These are phyloP conservation scores for Fusarium austroafricanum DNA, from an alignment of 2,329 filamentous ascomycete genomes.

Conservation along the genomic window DNA sequence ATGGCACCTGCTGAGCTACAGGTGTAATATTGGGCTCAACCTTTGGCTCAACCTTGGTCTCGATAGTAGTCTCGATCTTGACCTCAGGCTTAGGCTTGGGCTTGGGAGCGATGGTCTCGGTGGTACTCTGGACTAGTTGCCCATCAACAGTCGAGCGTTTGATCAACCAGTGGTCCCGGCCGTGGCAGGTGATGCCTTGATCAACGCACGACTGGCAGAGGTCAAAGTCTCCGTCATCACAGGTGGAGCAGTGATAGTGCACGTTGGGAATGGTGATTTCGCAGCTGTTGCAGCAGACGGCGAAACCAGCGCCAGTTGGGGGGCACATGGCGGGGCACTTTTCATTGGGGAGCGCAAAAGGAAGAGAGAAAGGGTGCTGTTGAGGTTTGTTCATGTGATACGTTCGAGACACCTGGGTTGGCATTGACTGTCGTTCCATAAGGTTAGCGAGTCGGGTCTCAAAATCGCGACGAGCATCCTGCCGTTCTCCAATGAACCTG, in stretches of 20 bases:
- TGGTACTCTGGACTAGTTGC: slow-evolving; percentile 84
- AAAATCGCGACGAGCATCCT: slow-evolving; percentile 43
- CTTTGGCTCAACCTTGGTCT: slow-evolving; percentile 34
- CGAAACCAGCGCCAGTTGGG: slow-evolving; percentile 62
- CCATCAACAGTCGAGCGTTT: slow-evolving; percentile 87
- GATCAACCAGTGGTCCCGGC: slow-evolving; percentile 90
- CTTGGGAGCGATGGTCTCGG: slow-evolving; percentile 81
- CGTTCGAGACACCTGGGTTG: slow-evolving; percentile 8
- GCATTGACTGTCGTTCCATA: slow-evolving; percentile 40
- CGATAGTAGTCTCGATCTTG: slow-evolving; percentile 41
- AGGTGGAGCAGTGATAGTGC: slow-evolving; percentile 95
- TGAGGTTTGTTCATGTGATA: slow-evolving; percentile 2
- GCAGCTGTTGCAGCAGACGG: slow-evolving; percentile 95
- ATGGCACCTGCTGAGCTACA: slow-evolving; percentile 18
- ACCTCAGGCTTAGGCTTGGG: slow-evolving; percentile 39
- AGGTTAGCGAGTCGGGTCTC: slow-evolving; percentile 45
- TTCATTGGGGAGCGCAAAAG: not conserved
- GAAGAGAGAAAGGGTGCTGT: slow-evolving; percentile 12
- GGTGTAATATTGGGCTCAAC: slow-evolving; percentile 40
- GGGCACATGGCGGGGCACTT: slow-evolving; percentile 21
- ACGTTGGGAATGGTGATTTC: slow-evolving; percentile 79
- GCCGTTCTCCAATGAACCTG: slow-evolving; percentile 39
- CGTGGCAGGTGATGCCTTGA: slow-evolving; percentile 79
- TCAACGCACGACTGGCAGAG: slow-evolving; percentile 85
- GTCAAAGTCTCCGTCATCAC: slow-evolving; percentile 94